Conservation (phyloP, 441 rosid genomes). For the Theobroma grandiflorum region DNA sequence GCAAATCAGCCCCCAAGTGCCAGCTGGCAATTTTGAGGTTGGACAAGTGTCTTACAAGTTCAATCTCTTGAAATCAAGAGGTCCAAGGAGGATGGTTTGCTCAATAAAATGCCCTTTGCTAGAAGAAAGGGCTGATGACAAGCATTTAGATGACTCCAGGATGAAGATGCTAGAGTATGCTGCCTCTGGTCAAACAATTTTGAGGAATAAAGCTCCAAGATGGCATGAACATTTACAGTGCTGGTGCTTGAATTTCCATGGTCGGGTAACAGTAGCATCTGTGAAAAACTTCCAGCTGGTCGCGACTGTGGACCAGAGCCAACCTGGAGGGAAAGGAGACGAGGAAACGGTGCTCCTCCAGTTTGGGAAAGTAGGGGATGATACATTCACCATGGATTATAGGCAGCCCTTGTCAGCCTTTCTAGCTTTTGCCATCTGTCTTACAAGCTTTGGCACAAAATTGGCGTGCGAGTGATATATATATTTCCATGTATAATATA, state of each 20-base stretch:
- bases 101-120: slow-evolving; percentile 57
- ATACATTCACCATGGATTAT: slow-evolving; percentile 91
- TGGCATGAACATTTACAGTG: slow-evolving; percentile 96
- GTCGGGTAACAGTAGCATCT: slow-evolving; percentile 91
- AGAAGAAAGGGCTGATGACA: slow-evolving; percentile 41
- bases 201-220: slow-evolving; percentile 90
- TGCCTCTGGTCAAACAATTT: slow-evolving; percentile 47
- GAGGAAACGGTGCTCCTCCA: slow-evolving; percentile 85
- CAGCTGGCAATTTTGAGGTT: slow-evolving; percentile 87
- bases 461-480: slow-evolving; percentile 81
- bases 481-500: slow-evolving; percentile 11
- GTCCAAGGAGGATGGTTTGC: slow-evolving; percentile 95
- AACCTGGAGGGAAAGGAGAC: slow-evolving; percentile 84
- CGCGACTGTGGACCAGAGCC: slow-evolving; percentile 78
- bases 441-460: slow-evolving; percentile 93
- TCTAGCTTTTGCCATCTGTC: slow-evolving; percentile 94
- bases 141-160: slow-evolving; percentile 35
- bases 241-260: slow-evolving; percentile 96
- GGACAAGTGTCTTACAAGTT: slow-evolving; percentile 91
- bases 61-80: slow-evolving; percentile 91
- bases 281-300: slow-evolving; percentile 92
- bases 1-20: slow-evolving; percentile 91
- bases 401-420: slow-evolving; percentile 90
- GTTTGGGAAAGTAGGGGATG: slow-evolving; percentile 90
- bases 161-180: slow-evolving; percentile 44